phyloP scores from a whole-genome alignment of 2,329 filamentous ascomycete genomes.

The Lachnellula willkommii region DNA sequence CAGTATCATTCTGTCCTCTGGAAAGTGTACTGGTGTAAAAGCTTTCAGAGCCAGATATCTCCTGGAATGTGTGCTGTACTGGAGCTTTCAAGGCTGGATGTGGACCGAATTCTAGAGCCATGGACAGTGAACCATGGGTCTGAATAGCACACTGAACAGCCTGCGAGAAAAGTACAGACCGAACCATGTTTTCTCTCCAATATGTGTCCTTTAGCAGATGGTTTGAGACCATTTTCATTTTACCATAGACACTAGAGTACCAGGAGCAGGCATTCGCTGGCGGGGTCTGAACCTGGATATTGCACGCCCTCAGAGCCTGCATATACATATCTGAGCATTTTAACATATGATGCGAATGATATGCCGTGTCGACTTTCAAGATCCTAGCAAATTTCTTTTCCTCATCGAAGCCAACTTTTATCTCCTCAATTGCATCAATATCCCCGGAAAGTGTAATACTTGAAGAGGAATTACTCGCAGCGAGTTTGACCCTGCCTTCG shows the following conservation, averaged over 20 bases:
- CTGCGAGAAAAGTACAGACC: slow-evolving; percentile 38
- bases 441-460: slow-evolving; percentile 29
- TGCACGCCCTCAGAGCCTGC: slow-evolving; percentile 8
- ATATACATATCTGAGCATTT: slow-evolving; percentile 15
- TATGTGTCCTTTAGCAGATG: slow-evolving; percentile 14
- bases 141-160: slow-evolving; percentile 30
- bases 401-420: slow-evolving; percentile 1
- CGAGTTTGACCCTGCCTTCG: slow-evolving; percentile 24
- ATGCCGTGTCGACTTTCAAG: slow-evolving; percentile 23
- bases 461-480: slow-evolving; percentile 27
- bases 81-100: slow-evolving; percentile 22
- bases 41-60: background rate
- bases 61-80: slow-evolving; percentile 11
- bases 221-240: background rate
- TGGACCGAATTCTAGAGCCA: slow-evolving; percentile 22
- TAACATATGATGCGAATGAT: slow-evolving; percentile 27
- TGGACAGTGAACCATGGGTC: slow-evolving; percentile 7
- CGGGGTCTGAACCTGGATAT: slow-evolving; percentile 16
- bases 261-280: slow-evolving; percentile 35
- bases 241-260: slow-evolving; percentile 18
- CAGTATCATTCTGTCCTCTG: slow-evolving; percentile 8
- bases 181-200: slow-evolving; percentile 36
- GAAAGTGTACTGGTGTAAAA: slow-evolving; percentile 15
- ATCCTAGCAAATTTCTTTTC: slow-evolving; percentile 16
- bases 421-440: slow-evolving; percentile 14